Percentiles rank a stretch among this genome's conserved stretches.
Conservation (phyloP, 2,329 filamentous ascomycete species). For the Pyrenophora seminiperda region DNA sequence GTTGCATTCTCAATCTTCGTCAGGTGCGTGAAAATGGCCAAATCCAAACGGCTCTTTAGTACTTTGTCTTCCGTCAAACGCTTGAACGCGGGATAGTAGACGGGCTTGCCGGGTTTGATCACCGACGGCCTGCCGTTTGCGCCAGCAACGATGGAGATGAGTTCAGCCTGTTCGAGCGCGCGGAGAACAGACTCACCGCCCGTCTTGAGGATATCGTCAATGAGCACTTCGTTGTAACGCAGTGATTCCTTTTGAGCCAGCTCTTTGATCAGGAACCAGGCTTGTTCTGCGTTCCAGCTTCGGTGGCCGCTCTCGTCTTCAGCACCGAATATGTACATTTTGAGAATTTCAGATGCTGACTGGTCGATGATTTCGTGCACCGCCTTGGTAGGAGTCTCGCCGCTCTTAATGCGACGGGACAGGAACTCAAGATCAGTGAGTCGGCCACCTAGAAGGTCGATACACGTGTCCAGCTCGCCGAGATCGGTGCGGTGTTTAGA, state of each 20-base stretch:
- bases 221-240: conserved; percentile 83
- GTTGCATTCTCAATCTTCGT: conserved; percentile 72
- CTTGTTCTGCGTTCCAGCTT: conserved; percentile 82
- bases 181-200: conserved; percentile 78
- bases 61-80: conserved; percentile 73
- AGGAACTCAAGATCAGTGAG: conserved; percentile 96
- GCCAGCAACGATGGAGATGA: conserved; percentile 75
- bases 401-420: conserved; percentile 83
- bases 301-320: conserved; percentile 60
- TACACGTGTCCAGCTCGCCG: conserved; percentile 77
- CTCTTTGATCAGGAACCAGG: conserved; percentile 83
- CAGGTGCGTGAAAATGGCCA: conserved; percentile 71
- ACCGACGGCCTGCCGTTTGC: conserved; percentile 75
- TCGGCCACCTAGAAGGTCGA: conserved; percentile 81
- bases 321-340: conserved; percentile 78
- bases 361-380: conserved; percentile 89
- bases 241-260: conserved; percentile 72
- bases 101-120: conserved; percentile 81
- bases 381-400: conserved; percentile 80
- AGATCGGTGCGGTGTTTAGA: conserved; percentile 62
- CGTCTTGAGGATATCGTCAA: conserved; percentile 74
- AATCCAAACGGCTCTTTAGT: conserved; percentile 70
- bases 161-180: conserved; percentile 80
- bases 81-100: conserved; percentile 83
- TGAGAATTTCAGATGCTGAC: conserved; percentile 85